These are phyloP conservation scores for Trametes versicolor DNA, from an alignment of 1,284 basidiomycete species.

Conservation along the genomic window DNA sequence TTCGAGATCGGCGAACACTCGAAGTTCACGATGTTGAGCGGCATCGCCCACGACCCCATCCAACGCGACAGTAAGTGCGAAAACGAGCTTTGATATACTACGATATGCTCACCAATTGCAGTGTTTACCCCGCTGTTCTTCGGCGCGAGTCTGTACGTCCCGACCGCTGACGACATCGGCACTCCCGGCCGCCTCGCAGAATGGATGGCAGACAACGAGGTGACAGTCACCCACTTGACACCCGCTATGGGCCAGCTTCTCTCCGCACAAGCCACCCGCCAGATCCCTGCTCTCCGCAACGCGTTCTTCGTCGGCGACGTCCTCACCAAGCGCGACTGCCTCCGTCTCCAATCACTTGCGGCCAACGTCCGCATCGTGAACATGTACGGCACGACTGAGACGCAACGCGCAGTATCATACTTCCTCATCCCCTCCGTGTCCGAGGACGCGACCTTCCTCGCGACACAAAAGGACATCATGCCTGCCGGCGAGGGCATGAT, in stretches of 20 bases:
- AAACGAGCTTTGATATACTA: background rate
- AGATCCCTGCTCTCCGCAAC: conserved; percentile 88
- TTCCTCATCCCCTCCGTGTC: conserved; percentile 92
- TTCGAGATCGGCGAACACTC: conserved; percentile 84
- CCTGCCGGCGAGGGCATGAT: conserved; percentile 98
- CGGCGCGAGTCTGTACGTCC: conserved; percentile 95
- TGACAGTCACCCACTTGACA: conserved; percentile 96
- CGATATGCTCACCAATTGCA: conserved; percentile 44
- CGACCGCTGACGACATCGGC: conserved; percentile 97
- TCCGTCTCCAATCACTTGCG: conserved; percentile 93
- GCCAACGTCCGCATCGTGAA: conserved; percentile 96
- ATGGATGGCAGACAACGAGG: conserved; percentile 95
- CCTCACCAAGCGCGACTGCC: conserved; percentile 98
- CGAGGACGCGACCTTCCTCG: conserved; percentile 89
- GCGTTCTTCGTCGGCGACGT: conserved; percentile 99
- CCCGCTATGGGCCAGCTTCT: conserved; percentile 99
- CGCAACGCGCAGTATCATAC: conserved; percentile 98
- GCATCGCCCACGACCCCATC: conserved; percentile 99
- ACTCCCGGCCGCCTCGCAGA: conserved; percentile 97
- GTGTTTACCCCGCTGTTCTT: conserved; percentile 99
- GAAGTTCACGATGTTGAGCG: conserved; percentile 98
- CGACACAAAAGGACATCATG: conserved; percentile 98
- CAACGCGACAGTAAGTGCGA: conserved; percentile 92
- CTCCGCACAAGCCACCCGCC: conserved; percentile 92
- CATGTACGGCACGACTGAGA: conserved; percentile 99